phyloP scores from a whole-genome alignment of 306 rosid genomes.

The Vigna unguiculata region DNA sequence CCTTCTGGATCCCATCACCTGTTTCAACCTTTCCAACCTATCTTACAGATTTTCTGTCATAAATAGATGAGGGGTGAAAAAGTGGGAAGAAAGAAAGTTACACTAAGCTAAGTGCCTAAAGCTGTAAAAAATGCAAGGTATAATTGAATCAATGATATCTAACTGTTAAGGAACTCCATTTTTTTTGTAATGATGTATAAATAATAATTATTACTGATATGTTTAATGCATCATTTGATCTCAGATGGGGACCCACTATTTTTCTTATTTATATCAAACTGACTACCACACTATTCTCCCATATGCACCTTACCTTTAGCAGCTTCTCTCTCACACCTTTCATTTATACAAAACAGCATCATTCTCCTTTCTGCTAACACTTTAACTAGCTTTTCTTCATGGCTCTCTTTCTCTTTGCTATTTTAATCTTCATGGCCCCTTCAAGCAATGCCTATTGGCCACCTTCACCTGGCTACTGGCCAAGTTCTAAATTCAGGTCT shows the following conservation, averaged over 20 bases:
- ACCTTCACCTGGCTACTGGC: constrained; percentile 94
- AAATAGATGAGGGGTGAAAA: constrained; percentile 36
- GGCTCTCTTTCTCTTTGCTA: constrained; percentile 58
- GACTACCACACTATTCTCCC: constrained; percentile 55
- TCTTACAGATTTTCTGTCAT: constrained; percentile 56
- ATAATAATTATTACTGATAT: constrained; percentile 24
- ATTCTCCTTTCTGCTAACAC: constrained; percentile 49
- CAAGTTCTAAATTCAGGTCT: constrained; percentile 79
- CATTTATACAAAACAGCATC: constrained; percentile 58
- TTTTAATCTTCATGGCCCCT: constrained; percentile 56
- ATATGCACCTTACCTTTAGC: constrained; percentile 43
- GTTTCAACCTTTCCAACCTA: constrained; percentile 63
- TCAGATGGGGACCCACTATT: constrained; percentile 53
- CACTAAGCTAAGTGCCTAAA: constrained; percentile 2
- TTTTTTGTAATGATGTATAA: constrained; percentile 7
- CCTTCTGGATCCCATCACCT: constrained; percentile 56
- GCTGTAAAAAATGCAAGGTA: constrained; percentile 12
- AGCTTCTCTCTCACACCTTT: constrained; percentile 43
- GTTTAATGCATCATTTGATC: constrained; percentile 45
- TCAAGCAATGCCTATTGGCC: constrained; percentile 77
- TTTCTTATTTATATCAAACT: constrained; percentile 63
- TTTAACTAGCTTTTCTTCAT: constrained; percentile 47
- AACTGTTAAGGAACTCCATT: neutral
- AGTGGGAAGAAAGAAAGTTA: constrained; percentile 31
- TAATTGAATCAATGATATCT: constrained; percentile 36